Base-by-base conservation (phyloP, 495 filamentous ascomycete genomes). In the Trichocladium antarcticum region DNA sequence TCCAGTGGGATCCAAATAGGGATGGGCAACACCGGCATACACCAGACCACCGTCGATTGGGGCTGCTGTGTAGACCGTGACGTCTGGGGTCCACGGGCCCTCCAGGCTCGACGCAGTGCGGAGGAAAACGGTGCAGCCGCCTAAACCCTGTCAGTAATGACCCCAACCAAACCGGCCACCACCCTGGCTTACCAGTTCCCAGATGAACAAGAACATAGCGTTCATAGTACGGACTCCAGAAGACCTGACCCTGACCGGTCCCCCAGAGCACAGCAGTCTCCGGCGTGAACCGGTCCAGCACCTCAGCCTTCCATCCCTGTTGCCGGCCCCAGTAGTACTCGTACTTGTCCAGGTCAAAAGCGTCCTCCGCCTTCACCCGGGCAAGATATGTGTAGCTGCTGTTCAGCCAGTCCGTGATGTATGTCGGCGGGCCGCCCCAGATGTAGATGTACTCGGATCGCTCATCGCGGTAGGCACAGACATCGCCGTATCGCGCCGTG, bases 241-340 rank as follows among this genome's bases (percentile, higher is more conserved):
- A 41, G n/a, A 65, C 40, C 51, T 66, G 61, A 0, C 61, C 59
- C 49, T 66, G 63, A 2, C 63, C 61, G 4, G 50, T 53, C 4
- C 44, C 49, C 65, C 63, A 65, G 53, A 63, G 45, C 0, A 57
- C 60, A 20, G 65, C 63, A 10, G 59, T 65, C 49, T 60, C 53
- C 5, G 55, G 21, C 12, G 51, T 54, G 27, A 65, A 63, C 46
- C 15, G 21, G 6, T 44, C 57, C 15, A 65, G 47, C 17, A 59
- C 50, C 38, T 57, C 37, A 0, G 34, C 39, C 40, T 55, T 62
- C 63, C 63, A 68, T 0, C 65, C 63, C 14, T 55, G 48, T 16
- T 39, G 21, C 5, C 45, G 47, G 6, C 65, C 67, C 56, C 61
- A 67, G 54, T 57, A 70, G 46, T 69, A 69, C 50, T 68, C 57